Conservation (phyloP, 2,329 filamentous ascomycete genomes). For the Claviceps digitariae region DNA sequence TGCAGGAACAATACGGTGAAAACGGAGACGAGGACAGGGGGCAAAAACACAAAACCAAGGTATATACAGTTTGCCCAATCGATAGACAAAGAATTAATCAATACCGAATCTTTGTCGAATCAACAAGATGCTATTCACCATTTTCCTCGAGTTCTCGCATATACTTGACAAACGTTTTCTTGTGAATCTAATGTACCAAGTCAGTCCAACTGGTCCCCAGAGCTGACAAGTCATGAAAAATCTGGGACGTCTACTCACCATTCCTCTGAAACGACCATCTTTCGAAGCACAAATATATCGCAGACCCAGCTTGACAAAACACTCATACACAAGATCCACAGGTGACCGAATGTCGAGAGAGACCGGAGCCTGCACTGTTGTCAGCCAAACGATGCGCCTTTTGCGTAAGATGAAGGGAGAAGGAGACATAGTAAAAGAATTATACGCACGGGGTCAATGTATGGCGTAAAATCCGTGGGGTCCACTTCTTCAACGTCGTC, state of each 20-base stretch:
- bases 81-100: background rate
- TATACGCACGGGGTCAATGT: constrained; percentile 65
- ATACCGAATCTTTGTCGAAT: background rate
- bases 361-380: constrained; percentile 53
- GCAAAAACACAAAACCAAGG: no score
- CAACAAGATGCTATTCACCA: constrained; percentile 1
- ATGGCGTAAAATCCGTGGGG: constrained; percentile 76
- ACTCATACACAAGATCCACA: constrained; percentile 92
- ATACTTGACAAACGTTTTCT: constrained; percentile 94
- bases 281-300: constrained; percentile 82
- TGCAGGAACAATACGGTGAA: background rate
- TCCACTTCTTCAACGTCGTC: constrained; percentile 46
- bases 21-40: no score
- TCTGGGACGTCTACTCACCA: constrained; percentile 43
- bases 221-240: constrained; percentile 6
- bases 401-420: no score
- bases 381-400: constrained; percentile 7
- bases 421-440: no score
- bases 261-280: constrained; percentile 74
- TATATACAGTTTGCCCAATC: no score
- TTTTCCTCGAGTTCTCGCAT: constrained; percentile 67
- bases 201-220: background rate
- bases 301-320: constrained; percentile 86
- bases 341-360: constrained; percentile 78
- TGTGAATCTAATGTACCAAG: constrained; percentile 52